Base-by-base conservation (phyloP, 2,329 filamentous ascomycete species). In the Curvularia verruculosa region DNA sequence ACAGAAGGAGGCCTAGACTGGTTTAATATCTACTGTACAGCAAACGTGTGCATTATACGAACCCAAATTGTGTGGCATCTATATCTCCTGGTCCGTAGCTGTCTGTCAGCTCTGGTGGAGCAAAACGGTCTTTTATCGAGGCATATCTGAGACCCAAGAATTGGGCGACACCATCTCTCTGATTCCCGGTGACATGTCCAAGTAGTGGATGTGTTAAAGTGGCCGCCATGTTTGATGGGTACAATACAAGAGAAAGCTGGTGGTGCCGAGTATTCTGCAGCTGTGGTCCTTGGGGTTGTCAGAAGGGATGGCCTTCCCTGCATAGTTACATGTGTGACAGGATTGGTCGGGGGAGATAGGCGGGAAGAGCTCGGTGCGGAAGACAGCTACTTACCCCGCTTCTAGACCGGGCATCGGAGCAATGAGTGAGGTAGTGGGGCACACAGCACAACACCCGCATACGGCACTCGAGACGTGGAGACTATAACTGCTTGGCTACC, bases 71-170 rank as follows among this genome's bases (percentile, higher is more conserved):
- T 3, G 75, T 67, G 13, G 74, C 76, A 56, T 79, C 72, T 5
- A 70, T 67, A 19, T 29, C 43, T 6, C 49, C 59, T 6, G 60
- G 29, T 10, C 53, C 58, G 52, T 71, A 67, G 31, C 65, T 71
- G 10, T 69, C 66, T 18, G 69, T 60, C 15, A 78, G 54, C 37
- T 72, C 59, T 21, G 77, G 64, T 5, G 67, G 55, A 12, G 77
- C 74, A 40, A 79, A 73, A 3, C 76, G 73, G 59, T 78, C 70
- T 44, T 65, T 59, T 24, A 79, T 49, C 0, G 72, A 74, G 3
- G 75, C 77, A 64, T 78, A 79, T 56, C 75, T 75, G 18, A 79
- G 51, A 12, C 77, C 76, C 2, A 75, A 65, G 39, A 75, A 78
- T 48, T 77, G 75, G 2, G 61, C 61, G 3, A 73, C 66, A 3